A percentile compares a stretch with the other conserved stretches of the same genome.
Evolutionary conservation across 75 land plant genomes (phyloP).

Genomic region (Sequoiadendron giganteum): DNA sequence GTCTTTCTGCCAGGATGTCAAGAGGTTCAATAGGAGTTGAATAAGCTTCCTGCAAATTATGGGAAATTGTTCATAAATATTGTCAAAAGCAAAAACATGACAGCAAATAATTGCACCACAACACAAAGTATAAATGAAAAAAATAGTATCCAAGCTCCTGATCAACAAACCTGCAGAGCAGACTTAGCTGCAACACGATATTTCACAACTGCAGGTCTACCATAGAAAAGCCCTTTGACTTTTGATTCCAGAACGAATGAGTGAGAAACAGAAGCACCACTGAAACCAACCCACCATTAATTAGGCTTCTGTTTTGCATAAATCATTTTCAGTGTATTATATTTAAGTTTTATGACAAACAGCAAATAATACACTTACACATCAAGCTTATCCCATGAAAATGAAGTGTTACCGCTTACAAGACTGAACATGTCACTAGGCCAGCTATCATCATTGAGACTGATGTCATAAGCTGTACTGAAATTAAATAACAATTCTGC

Average conservation of each 20-base stretch:
- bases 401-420: conserved; percentile 72
- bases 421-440: conserved; percentile 50
- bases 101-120: neutral
- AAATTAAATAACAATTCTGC: neutral
- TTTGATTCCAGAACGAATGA: conserved; percentile 78
- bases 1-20: conserved; percentile 73
- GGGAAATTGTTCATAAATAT: neutral
- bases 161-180: conserved; percentile 56
- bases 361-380: conserved; percentile 41
- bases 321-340: neutral
- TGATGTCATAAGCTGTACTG: conserved; percentile 94
- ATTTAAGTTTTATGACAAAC: neutral
- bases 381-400: conserved; percentile 88
- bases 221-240: conserved; percentile 56
- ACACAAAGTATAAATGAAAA: neutral
- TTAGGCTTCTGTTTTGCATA: neutral
- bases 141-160: neutral
- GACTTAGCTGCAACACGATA: conserved; percentile 82
- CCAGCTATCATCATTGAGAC: conserved; percentile 81
- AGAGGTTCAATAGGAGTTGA: conserved; percentile 80
- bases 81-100: conserved; percentile 3
- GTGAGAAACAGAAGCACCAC: conserved; percentile 65
- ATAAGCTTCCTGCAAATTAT: conserved; percentile 69
- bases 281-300: conserved; percentile 11
- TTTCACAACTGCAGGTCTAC: conserved; percentile 75